Percentiles rank a stretch among this genome's conserved stretches.
phyloP scores from a whole-genome alignment of 148 eudicot species.

The Camellia granthamiana region DNA sequence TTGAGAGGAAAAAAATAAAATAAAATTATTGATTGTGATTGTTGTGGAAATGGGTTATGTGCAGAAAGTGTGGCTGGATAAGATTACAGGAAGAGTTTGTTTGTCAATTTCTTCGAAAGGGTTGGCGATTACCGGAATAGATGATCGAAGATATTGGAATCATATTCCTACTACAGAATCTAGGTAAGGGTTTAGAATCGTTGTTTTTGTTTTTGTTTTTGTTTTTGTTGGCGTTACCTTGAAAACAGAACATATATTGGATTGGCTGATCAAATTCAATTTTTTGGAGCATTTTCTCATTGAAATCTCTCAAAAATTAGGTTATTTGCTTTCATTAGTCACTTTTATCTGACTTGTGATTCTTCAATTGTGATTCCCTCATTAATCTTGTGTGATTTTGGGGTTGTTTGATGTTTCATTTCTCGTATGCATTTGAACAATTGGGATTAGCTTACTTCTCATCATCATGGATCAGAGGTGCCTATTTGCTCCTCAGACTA shows the following conservation, averaged over 20 bases:
- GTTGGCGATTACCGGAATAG: slow-evolving; percentile 45
- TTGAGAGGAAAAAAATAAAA: neutral
- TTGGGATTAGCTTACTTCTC: neutral
- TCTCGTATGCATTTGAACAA: neutral
- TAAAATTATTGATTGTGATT: neutral
- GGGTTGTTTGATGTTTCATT: slow-evolving; percentile 13
- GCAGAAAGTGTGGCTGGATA: slow-evolving; percentile 55
- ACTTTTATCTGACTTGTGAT: neutral
- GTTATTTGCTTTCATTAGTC: slow-evolving; percentile 14
- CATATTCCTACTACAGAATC: slow-evolving; percentile 43
- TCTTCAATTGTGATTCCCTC: neutral
- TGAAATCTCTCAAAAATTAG: slow-evolving; percentile 6
- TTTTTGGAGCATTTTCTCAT: slow-evolving; percentile 18
- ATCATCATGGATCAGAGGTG: neutral
- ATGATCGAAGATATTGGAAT: slow-evolving; percentile 55
- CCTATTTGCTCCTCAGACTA: neutral
- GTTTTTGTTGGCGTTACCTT: neutral
- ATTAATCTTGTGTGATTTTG: neutral
- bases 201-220: neutral
- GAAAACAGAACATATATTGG: slow-evolving; percentile 7
- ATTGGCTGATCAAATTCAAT: slow-evolving; percentile 24
- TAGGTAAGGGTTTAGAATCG: slow-evolving; percentile 18
- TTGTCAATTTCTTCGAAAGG: slow-evolving; percentile 38
- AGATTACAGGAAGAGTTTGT: slow-evolving; percentile 40
- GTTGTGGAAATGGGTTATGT: slow-evolving; percentile 2